These are phyloP conservation scores for Pachyrhizus erosus DNA, from an alignment of 306 rosid genomes.

Conservation along the genomic window DNA sequence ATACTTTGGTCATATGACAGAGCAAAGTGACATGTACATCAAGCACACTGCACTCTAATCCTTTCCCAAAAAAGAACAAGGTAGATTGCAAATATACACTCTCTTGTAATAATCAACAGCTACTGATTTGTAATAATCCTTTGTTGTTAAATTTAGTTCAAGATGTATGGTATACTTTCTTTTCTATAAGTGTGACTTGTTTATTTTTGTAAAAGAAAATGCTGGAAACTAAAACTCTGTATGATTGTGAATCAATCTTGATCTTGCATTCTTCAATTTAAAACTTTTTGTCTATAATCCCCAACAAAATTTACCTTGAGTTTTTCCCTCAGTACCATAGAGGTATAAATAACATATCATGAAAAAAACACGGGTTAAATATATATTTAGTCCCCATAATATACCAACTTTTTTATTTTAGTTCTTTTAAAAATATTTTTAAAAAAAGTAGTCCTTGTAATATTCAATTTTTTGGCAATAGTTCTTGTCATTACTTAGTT, in stretches of 20 bases:
- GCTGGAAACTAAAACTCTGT: not conserved
- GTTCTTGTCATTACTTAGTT: not conserved
- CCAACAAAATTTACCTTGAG: not conserved
- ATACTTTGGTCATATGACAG: not conserved
- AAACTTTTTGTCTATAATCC: not conserved
- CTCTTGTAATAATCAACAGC: not conserved
- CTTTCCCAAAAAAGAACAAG: not conserved
- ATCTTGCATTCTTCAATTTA: conserved; percentile 8
- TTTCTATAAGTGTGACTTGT: not conserved
- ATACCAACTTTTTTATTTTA: not conserved
- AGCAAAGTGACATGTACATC: not conserved
- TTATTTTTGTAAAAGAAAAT: not conserved
- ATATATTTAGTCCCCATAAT: not conserved
- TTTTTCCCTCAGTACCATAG: not conserved
- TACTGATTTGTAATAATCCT: not conserved
- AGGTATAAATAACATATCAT: not conserved
- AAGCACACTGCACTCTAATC: not conserved
- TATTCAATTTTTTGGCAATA: not conserved
- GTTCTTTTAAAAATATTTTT: not conserved
- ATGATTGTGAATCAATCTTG: not conserved
- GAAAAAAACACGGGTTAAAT: not conserved
- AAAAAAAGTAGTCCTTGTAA: not conserved
- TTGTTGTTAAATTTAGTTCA: not conserved
- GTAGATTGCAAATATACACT: not conserved
- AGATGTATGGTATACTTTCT: not conserved